A percentile compares a stretch with the other conserved stretches of the same genome.
phyloP scores from a whole-genome alignment of 768 basidiomycete genomes.

The Podaxis pistillaris region DNA sequence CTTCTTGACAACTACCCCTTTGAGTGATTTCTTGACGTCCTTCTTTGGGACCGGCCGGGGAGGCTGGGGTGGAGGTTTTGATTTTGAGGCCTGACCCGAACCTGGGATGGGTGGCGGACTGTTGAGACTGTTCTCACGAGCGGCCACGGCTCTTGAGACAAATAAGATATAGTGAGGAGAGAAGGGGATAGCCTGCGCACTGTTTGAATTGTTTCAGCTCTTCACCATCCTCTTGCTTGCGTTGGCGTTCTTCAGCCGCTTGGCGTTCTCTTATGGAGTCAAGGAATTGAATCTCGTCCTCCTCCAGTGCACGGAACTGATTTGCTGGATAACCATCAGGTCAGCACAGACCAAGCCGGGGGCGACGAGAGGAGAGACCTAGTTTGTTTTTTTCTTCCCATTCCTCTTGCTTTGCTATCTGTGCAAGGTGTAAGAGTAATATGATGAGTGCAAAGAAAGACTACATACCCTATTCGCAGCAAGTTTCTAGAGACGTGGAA shows the following conservation, averaged over 20 bases:
- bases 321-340: slow-evolving; percentile 49
- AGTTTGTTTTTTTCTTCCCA: slow-evolving; percentile 91
- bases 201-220: slow-evolving; percentile 78
- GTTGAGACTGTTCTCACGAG: slow-evolving; percentile 52
- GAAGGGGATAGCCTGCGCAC: slow-evolving; percentile 36
- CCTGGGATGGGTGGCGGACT: slow-evolving; percentile 41
- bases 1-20: slow-evolving; percentile 82
- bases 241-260: slow-evolving; percentile 71
- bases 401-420: slow-evolving; percentile 91
- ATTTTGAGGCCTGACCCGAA: slow-evolving; percentile 26
- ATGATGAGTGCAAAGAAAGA: slow-evolving; percentile 3
- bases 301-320: slow-evolving; percentile 86
- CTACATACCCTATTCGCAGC: slow-evolving; percentile 77
- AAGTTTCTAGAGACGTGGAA: slow-evolving; percentile 66
- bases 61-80: slow-evolving; percentile 30
- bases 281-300: slow-evolving; percentile 88
- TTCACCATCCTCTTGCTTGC: slow-evolving; percentile 73
- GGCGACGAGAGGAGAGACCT: slow-evolving; percentile 29
- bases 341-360: slow-evolving; percentile 1
- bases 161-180: slow-evolving; percentile 6
- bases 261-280: slow-evolving; percentile 79
- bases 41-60: slow-evolving; percentile 46
- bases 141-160: slow-evolving; percentile 58
- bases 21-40: slow-evolving; percentile 63
- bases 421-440: neutral